These are phyloP conservation scores for Globisporangium cederbergense DNA, from an alignment of 352 stramenopile species.

Conservation along the genomic window DNA sequence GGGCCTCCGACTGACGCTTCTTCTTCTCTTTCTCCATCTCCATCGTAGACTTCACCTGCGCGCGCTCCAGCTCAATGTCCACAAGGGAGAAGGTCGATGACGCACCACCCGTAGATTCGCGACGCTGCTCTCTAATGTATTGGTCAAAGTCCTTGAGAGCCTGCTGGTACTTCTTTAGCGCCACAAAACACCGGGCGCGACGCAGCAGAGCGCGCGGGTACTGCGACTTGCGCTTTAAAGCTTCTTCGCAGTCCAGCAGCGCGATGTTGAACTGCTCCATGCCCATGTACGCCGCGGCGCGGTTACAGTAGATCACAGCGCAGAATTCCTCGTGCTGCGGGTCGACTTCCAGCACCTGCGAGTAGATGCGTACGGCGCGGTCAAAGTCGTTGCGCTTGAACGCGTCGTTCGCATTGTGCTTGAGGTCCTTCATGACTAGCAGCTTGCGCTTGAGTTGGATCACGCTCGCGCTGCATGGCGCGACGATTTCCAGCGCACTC, in stretches of 20 bases:
- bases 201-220: slow-evolving; percentile 62
- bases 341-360: slow-evolving; percentile 62
- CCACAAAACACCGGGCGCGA: slow-evolving; percentile 65
- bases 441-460: slow-evolving; percentile 66
- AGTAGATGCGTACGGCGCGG: slow-evolving; percentile 54
- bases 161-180: slow-evolving; percentile 51
- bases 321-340: slow-evolving; percentile 68
- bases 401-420: slow-evolving; percentile 59
- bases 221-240: slow-evolving; percentile 52
- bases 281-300: slow-evolving; percentile 75
- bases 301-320: slow-evolving; percentile 79
- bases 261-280: slow-evolving; percentile 60
- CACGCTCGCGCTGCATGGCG: slow-evolving; percentile 68
- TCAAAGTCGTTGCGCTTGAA: slow-evolving; percentile 63
- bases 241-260: slow-evolving; percentile 72
- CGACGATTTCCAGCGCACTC: slow-evolving; percentile 50
- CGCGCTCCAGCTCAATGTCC: slow-evolving; percentile 47
- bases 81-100: slow-evolving; percentile 12
- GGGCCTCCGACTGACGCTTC: slow-evolving; percentile 33
- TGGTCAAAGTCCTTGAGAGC: slow-evolving; percentile 73
- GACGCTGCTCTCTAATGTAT: slow-evolving; percentile 52
- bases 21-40: slow-evolving; percentile 39
- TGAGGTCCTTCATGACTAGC: slow-evolving; percentile 63
- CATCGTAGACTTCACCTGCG: slow-evolving; percentile 44
- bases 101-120: slow-evolving; percentile 10